Conservation (phyloP, 441 rosid genomes). For the Adansonia gregorii region DNA sequence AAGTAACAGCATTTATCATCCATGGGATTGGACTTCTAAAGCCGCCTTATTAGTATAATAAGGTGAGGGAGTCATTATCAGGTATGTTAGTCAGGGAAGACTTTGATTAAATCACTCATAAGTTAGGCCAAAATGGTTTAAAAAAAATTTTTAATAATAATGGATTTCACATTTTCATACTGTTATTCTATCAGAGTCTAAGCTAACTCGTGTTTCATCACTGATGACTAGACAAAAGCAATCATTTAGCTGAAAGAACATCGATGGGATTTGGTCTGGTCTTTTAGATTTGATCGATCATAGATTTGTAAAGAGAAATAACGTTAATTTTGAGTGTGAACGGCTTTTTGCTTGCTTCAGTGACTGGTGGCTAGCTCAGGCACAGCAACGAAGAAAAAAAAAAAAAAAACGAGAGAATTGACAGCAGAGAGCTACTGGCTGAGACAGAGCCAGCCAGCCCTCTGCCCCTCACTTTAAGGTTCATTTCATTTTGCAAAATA, state of each 20-base stretch:
- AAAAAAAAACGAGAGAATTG: no score
- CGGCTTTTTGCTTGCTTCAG: no score
- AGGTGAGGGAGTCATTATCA: not conserved
- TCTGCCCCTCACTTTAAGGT: not conserved
- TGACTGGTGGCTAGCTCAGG: no score
- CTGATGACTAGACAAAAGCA: not conserved
- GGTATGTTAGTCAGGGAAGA: not conserved
- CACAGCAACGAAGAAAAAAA: no score
- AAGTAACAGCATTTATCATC: not conserved
- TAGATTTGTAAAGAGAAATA: no score
- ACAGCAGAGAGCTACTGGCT: not conserved
- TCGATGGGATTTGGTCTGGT: no score
- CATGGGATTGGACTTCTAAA: not conserved
- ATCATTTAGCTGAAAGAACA: not conserved
- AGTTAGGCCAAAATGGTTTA: not conserved
- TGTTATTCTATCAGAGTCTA: not conserved
- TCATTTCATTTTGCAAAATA: not conserved
- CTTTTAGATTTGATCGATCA: no score
- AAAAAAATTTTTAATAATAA: not conserved
- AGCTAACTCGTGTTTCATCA: not conserved
- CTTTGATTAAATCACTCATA: not conserved
- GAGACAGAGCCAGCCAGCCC: not conserved
- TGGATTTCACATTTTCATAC: not conserved
- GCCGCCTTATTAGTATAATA: not conserved
- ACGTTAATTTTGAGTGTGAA: no score